phyloP scores from a whole-genome alignment of 129 eudicot species.

The Gnaphalium uliginosum region DNA sequence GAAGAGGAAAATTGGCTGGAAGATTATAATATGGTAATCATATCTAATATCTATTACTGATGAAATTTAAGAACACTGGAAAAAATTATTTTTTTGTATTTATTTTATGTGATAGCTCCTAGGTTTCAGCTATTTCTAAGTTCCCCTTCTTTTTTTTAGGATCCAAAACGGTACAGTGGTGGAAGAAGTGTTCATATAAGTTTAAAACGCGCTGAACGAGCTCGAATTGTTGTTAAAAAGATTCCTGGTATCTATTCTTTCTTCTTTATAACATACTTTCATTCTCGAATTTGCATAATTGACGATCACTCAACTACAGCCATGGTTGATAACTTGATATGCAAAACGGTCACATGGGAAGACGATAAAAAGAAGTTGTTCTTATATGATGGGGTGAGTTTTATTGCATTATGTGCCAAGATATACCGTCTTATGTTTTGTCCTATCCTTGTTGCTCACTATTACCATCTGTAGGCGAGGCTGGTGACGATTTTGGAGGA shows the following conservation, averaged over 20 bases:
- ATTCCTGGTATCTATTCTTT: conserved; percentile 66
- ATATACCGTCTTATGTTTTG: background rate
- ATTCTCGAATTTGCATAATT: conserved; percentile 11
- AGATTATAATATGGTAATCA: conserved; percentile 60
- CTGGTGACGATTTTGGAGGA: conserved; percentile 72
- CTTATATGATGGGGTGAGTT: conserved; percentile 81
- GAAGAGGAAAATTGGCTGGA: conserved; percentile 95
- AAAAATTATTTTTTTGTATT: background rate
- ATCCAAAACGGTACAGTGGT: conserved; percentile 71
- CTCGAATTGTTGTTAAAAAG: conserved; percentile 61
- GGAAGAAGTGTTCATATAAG: conserved; percentile 79
- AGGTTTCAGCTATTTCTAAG: background rate
- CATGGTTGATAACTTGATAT: conserved; percentile 66
- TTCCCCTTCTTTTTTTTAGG: conserved; percentile 44
- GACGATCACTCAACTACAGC: conserved; percentile 40
- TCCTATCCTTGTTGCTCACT: background rate
- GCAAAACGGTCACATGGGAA: conserved; percentile 74
- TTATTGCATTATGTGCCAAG: background rate
- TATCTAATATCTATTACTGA: background rate
- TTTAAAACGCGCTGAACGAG: conserved; percentile 83
- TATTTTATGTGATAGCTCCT: background rate
- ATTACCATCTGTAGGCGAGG: conserved; percentile 44
- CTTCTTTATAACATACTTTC: background rate
- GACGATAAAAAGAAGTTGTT: conserved; percentile 54
- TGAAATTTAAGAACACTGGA: background rate